A percentile compares a stretch with the other conserved stretches of the same genome.
These are phyloP conservation scores for Psidium friedrichsthalianum DNA, from an alignment of 345 rosid species.

Conservation along the genomic window DNA sequence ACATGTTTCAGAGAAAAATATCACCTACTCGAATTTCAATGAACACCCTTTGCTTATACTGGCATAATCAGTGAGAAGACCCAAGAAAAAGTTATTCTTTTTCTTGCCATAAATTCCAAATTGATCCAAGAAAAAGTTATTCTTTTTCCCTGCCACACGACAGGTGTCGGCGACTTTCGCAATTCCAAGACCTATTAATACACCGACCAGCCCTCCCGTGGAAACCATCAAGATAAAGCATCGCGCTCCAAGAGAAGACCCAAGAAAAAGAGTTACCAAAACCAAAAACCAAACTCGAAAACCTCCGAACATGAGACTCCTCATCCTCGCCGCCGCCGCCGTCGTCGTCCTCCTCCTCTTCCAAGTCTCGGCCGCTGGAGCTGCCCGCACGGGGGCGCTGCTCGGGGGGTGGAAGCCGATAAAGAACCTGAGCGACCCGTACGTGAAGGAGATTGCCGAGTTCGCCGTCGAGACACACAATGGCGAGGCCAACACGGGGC, in stretches of 20 bases:
- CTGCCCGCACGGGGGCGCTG: neutral
- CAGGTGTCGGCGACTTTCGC: too few species aligned
- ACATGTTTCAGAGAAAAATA: too few species aligned
- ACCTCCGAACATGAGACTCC: neutral
- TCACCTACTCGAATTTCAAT: too few species aligned
- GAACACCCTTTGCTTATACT: too few species aligned
- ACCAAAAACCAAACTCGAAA: neutral
- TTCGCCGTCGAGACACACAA: constrained; percentile 37
- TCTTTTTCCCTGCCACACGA: too few species aligned
- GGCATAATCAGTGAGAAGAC: too few species aligned
- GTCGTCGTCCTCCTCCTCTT: constrained; percentile 1
- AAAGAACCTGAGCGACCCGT: constrained; percentile 18
- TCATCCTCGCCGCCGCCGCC: neutral
- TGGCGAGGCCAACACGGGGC: neutral
- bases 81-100: too few species aligned
- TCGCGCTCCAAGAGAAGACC: neutral
- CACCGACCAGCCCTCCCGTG: too few species aligned
- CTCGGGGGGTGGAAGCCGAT: constrained; percentile 48
- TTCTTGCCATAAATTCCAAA: too few species aligned
- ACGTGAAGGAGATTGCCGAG: constrained; percentile 34
- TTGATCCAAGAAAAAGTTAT: too few species aligned
- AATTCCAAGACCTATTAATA: too few species aligned
- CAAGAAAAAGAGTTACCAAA: neutral
- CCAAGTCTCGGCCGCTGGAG: neutral
- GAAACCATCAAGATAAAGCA: too few species aligned